phyloP scores from a whole-genome alignment of 148 eudicot species.

The Nepenthes gracilis region DNA sequence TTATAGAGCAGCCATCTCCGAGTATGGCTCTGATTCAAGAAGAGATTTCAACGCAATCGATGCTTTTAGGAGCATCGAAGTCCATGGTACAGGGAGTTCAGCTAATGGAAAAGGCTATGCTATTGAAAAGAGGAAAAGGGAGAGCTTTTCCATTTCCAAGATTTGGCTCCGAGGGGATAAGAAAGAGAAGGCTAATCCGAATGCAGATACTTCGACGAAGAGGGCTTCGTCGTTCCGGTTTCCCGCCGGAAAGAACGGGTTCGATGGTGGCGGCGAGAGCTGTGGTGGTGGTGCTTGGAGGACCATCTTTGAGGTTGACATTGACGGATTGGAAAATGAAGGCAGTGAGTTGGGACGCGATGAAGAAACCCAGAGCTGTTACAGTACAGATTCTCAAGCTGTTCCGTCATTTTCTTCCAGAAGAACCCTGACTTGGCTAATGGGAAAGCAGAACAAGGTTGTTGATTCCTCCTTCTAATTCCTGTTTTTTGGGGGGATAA shows the following conservation, averaged over 20 bases:
- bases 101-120: conserved; percentile 3
- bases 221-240: conserved; percentile 42
- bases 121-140: conserved; percentile 27
- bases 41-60: conserved; percentile 52
- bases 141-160: conserved; percentile 67
- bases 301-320: conserved; percentile 22
- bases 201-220: conserved; percentile 9
- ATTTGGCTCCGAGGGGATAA: conserved; percentile 57
- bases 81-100: neutral
- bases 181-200: conserved; percentile 17
- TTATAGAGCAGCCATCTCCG: conserved; percentile 52
- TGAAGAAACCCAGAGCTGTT: conserved; percentile 55
- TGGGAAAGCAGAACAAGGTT: conserved; percentile 70
- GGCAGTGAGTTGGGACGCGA: conserved; percentile 21
- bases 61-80: conserved; percentile 19
- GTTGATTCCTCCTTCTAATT: conserved; percentile 34
- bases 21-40: conserved; percentile 64
- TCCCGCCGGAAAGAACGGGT: conserved; percentile 1
- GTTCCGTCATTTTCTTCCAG: conserved; percentile 34
- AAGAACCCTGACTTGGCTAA: conserved; percentile 73
- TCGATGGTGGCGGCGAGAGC: neutral
- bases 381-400: conserved; percentile 45
- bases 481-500: too few species aligned
- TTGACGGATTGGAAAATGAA: conserved; percentile 14
- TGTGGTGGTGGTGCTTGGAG: neutral